phyloP scores from a whole-genome alignment of 176 grass and related monocot species.

The Saccharum officinarum region DNA sequence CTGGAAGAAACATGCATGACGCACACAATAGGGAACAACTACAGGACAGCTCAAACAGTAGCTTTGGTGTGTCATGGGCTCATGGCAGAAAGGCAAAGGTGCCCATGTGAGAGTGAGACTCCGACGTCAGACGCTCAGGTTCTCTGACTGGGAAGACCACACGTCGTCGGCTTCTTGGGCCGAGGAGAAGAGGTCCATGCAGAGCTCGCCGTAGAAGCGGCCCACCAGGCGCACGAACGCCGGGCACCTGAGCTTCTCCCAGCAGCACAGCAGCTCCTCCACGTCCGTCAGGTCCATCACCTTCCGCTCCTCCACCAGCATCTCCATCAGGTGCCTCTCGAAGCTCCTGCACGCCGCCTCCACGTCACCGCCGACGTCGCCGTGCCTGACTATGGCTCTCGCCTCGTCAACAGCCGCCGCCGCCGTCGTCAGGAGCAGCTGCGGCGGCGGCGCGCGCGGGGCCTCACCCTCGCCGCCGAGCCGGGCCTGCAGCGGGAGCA shows the following conservation, averaged over 20 bases:
- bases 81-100: too few species aligned
- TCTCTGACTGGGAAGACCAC: not conserved
- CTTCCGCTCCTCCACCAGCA: constrained; percentile 79
- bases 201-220: constrained; percentile 82
- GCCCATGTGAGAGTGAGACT: not conserved
- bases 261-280: constrained; percentile 76
- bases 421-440: not conserved
- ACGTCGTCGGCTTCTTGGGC: not conserved
- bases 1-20: not conserved
- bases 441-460: not conserved
- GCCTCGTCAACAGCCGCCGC: not conserved
- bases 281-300: constrained; percentile 84
- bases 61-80: not conserved
- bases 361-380: constrained; percentile 15
- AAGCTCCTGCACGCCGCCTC: constrained; percentile 70
- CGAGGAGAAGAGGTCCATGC: constrained; percentile 74
- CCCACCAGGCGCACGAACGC: constrained; percentile 70
- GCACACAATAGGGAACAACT: not conserved
- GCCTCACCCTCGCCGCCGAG: constrained; percentile 4
- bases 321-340: constrained; percentile 80
- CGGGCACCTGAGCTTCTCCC: constrained; percentile 58
- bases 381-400: not conserved
- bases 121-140: not conserved
- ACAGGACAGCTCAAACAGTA: not conserved
- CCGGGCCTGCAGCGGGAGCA: constrained; percentile 30